Conservation (phyloP, 805 yeast genomes). For the Saturnispora ahearnii region DNA sequence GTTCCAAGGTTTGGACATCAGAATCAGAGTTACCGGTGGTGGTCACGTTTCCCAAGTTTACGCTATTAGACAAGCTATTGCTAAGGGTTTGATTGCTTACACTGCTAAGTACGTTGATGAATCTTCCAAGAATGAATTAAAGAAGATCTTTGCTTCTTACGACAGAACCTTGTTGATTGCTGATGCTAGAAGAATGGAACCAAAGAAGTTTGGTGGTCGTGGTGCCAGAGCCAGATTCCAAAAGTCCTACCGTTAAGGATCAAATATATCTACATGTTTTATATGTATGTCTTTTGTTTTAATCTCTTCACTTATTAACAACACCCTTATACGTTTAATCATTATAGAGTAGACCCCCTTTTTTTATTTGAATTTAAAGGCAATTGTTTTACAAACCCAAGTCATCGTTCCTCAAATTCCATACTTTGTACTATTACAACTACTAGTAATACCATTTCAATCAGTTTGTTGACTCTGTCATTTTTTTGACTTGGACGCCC, state of each 20-base stretch:
- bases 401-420: too few relatives aligned
- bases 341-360: not conserved
- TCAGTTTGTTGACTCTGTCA: not conserved
- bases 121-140: slow-evolving; percentile 98
- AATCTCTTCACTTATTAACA: not conserved
- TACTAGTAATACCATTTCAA: not conserved
- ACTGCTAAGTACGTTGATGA: slow-evolving; percentile 99
- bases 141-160: slow-evolving; percentile 94
- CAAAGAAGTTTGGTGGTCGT: slow-evolving; percentile 99
- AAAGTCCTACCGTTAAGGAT: slow-evolving; percentile 95
- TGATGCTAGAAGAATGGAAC: slow-evolving; percentile 99
- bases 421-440: too few relatives aligned
- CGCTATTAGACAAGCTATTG: slow-evolving; percentile 99
- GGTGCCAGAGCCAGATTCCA: slow-evolving; percentile 99
- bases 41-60: slow-evolving; percentile 99
- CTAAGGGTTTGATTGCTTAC: slow-evolving; percentile 99
- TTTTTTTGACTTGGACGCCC: not conserved
- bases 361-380: not conserved
- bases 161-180: slow-evolving; percentile 99
- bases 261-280: slow-evolving; percentile 1
- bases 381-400: too few relatives aligned
- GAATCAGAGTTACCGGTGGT: slow-evolving; percentile 99
- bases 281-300: not conserved
- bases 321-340: not conserved
- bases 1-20: slow-evolving; percentile 96